Percentiles rank a stretch among this genome's conserved stretches.
Evolutionary conservation across 2,329 filamentous ascomycete genomes (phyloP).

Genomic region (Botrytis fabae): DNA sequence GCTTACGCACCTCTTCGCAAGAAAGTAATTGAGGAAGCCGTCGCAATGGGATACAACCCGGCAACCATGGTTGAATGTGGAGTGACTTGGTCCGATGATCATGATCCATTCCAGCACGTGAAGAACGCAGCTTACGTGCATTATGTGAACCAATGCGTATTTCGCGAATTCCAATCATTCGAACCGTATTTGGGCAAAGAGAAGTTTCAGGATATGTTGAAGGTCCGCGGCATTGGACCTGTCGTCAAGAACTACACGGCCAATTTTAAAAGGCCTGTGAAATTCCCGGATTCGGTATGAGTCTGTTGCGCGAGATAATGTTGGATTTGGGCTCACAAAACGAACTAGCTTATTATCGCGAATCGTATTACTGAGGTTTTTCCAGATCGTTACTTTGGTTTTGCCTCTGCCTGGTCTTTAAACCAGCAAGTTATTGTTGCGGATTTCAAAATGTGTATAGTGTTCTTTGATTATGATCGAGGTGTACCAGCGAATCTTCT

Average conservation of each 20-base stretch:
- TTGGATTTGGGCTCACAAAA: neutral
- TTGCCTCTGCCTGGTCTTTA: slow-evolving; percentile 8
- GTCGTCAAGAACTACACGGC: neutral
- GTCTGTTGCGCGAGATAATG: neutral
- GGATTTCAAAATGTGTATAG: neutral
- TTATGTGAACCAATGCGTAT: slow-evolving; percentile 13
- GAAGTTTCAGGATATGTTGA: slow-evolving; percentile 15
- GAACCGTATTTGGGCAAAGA: slow-evolving; percentile 14
- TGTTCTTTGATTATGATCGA: slow-evolving; percentile 9
- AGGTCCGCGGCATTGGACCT: neutral
- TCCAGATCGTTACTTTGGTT: slow-evolving; percentile 13
- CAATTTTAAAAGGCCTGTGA: slow-evolving; percentile 10
- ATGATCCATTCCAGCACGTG: slow-evolving; percentile 17
- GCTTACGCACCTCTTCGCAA: slow-evolving; percentile 18
- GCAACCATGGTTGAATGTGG: slow-evolving; percentile 23
- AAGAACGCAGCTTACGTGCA: slow-evolving; percentile 15
- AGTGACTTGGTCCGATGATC: slow-evolving; percentile 20
- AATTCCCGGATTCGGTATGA: slow-evolving; percentile 14
- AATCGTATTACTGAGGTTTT: slow-evolving; percentile 13
- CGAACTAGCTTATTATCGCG: slow-evolving; percentile 5
- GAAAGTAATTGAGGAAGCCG: slow-evolving; percentile 5
- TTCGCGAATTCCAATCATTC: slow-evolving; percentile 11
- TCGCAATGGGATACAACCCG: slow-evolving; percentile 23
- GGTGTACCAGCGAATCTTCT: slow-evolving; percentile 13
- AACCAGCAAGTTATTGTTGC: slow-evolving; percentile 15